phyloP scores from a whole-genome alignment of 345 rosid species.

The Gossypium mustelinum region DNA sequence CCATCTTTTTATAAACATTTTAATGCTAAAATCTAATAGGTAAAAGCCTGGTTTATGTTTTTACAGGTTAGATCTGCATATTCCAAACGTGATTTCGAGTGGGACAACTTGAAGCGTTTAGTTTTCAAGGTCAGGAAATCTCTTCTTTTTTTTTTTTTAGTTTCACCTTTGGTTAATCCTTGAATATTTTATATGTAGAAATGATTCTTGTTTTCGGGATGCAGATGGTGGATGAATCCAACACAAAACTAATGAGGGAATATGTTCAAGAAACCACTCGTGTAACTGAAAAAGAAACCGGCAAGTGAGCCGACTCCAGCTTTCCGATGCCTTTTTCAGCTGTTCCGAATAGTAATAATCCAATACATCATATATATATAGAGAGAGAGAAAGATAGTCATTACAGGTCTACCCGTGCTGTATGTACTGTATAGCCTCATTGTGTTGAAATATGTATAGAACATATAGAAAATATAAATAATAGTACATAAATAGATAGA shows the following conservation, averaged over 20 bases:
- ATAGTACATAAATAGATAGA: too few relatives aligned
- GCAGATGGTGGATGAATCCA: constrained; percentile 57
- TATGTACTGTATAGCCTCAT: too few relatives aligned
- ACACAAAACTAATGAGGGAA: constrained; percentile 77
- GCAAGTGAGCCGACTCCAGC: constrained; percentile 31
- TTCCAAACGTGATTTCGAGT: constrained; percentile 74
- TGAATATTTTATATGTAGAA: too few relatives aligned
- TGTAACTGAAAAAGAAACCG: constrained; percentile 27
- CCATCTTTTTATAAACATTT: not conserved
- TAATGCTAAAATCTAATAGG: not conserved
- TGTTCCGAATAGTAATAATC: not conserved
- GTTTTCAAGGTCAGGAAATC: constrained; percentile 43
- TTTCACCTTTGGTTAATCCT: too few relatives aligned
- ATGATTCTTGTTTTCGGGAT: not conserved
- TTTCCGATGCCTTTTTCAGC: not conserved
- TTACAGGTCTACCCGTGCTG: too few relatives aligned
- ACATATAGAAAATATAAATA: too few relatives aligned
- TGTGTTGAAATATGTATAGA: too few relatives aligned
- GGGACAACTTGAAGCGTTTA: constrained; percentile 66
- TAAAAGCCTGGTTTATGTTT: not conserved
- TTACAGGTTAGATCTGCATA: constrained; percentile 76
- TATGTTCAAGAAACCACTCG: constrained; percentile 63
- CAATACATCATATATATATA: too few relatives aligned
- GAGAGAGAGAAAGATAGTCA: too few relatives aligned
- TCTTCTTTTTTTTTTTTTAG: too few relatives aligned